phyloP scores from a whole-genome alignment of 345 rosid species.

The Cochlearia excelsa region DNA sequence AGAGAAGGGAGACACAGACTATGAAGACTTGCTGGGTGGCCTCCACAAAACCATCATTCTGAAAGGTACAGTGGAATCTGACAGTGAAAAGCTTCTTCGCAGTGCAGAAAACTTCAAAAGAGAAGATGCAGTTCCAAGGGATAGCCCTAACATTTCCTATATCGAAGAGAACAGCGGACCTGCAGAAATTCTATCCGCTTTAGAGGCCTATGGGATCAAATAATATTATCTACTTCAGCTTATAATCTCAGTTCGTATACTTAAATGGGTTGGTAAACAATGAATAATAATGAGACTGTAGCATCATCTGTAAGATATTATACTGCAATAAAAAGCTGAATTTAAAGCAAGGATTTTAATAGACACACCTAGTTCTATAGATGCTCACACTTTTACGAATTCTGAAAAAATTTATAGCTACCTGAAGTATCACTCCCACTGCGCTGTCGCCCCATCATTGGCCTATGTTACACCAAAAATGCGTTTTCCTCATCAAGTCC shows the following conservation, averaged over 20 bases:
- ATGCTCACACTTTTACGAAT: not conserved
- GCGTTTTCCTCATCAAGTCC: constrained; percentile 45
- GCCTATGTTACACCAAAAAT: constrained; percentile 27
- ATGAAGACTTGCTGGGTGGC: constrained; percentile 63
- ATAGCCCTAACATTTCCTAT: constrained; percentile 45
- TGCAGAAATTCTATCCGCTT: constrained; percentile 46
- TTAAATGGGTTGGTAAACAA: constrained; percentile 17
- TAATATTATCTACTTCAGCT: constrained; percentile 29
- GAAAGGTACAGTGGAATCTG: constrained; percentile 51
- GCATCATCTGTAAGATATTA: constrained; percentile 16
- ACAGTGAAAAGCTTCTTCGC: constrained; percentile 60
- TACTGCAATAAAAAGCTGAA: constrained; percentile 23
- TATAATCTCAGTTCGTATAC: constrained; percentile 22
- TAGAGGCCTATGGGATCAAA: constrained; percentile 49
- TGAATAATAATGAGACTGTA: constrained; percentile 9
- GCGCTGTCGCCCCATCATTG: not conserved
- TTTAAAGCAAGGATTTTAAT: constrained; percentile 12
- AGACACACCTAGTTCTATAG: constrained; percentile 11
- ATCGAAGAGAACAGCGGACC: constrained; percentile 43
- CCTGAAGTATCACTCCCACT: constrained; percentile 29
- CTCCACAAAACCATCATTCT: constrained; percentile 65
- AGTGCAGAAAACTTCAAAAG: constrained; percentile 57
- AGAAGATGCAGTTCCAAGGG: constrained; percentile 51
- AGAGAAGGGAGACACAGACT: constrained; percentile 81
- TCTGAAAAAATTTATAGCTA: constrained; percentile 18